Base-by-base conservation (phyloP, 352 stramenopile genomes). In the Phytophthora lateralis region DNA sequence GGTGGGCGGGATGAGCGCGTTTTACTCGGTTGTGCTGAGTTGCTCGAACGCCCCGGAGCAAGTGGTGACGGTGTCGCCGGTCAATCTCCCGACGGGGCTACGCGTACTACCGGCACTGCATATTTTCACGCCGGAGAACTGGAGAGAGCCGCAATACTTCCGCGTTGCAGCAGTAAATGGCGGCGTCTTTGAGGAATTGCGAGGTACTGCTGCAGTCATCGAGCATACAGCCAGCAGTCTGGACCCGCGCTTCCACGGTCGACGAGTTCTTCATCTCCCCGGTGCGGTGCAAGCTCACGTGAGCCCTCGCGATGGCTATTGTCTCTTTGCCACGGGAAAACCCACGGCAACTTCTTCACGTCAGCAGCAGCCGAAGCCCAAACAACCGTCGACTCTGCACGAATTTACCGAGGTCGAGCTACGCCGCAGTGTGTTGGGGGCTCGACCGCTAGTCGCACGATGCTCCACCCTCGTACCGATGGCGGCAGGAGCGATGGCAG, bases 1-100 rank as follows among this genome's bases (percentile, higher is more conserved):
- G 0, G 70, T 88, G 6, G 71, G 73, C 8, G 76, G 78, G 11
- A 61, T 65, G 29, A 66, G 68, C 11, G 78, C 78, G 6, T 88
- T 88, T 45, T 90, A 90, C 60, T 80, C 78, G 9, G 80, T 73
- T 1, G 53, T 51, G 29, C 58, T 90, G 18, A 73, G 75, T 24
- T 79, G 67, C 9, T 69, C 64, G 6, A 73, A 26, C 15, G 63
- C 52, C n/a, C 78, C 78, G 6, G 58, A 80, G 24, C 63, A 75
- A 41, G 9, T 58, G 0, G 80, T 90, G 27, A 87, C 80, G 4
- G 48, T 90, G 27, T 69, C 67, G 1, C 78, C 73, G 0, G 71
- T 69, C 2, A 85, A 80, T 61, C 24, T 85, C 5, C 72, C 80
- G 5, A 73, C 75, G n/a, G 70, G 76, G 4, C 58, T 90, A 12